A percentile compares a stretch with the other conserved stretches of the same genome.
These are phyloP conservation scores for Cladosporium sp. DNA, from an alignment of 2,329 filamentous ascomycete genomes.

Conservation along the genomic window DNA sequence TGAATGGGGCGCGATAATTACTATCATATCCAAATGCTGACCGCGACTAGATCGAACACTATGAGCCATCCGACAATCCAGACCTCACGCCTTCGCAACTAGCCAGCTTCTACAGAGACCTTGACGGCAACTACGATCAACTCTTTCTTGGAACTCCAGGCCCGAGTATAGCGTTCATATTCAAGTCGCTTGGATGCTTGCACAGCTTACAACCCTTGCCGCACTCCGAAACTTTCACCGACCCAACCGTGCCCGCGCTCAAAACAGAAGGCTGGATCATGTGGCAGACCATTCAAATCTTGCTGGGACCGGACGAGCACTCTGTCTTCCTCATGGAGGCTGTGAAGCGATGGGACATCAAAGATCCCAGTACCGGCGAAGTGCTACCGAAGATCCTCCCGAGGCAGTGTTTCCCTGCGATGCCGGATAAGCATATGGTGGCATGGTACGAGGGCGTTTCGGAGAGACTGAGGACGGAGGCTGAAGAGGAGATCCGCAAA, in stretches of 20 bases:
- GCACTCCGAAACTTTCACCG: conserved; percentile 57
- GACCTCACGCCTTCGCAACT: conserved; percentile 48
- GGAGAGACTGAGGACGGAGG: conserved; percentile 63
- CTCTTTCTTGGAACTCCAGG: conserved; percentile 75
- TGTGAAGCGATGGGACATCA: conserved; percentile 71
- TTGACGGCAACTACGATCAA: conserved; percentile 45
- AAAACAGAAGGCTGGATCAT: conserved; percentile 81
- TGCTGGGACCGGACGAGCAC: conserved; percentile 85
- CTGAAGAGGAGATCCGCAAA: conserved; percentile 36
- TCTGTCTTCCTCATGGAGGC: conserved; percentile 78
- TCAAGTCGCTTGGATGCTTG: conserved; percentile 84
- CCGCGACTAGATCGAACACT: conserved; percentile 35
- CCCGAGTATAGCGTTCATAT: conserved; percentile 81
- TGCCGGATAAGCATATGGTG: conserved; percentile 75
- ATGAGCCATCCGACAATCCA: conserved; percentile 39
- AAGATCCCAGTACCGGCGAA: conserved; percentile 61
- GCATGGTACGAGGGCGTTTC: conserved; percentile 80
- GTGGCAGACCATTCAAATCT: conserved; percentile 89
- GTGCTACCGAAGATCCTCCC: conserved; percentile 59
- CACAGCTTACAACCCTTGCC: conserved; percentile 66
- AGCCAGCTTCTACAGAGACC: conserved; percentile 46
- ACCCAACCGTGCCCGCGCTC: conserved; percentile 76
- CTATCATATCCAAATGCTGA: no score
- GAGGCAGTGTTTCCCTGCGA: conserved; percentile 64
- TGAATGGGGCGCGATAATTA: no score